Evolutionary conservation across 768 basidiomycete genomes (phyloP), one percentile per base, ranked within the genome.

Genomic region (Tricholoma furcatifolium): DNA sequence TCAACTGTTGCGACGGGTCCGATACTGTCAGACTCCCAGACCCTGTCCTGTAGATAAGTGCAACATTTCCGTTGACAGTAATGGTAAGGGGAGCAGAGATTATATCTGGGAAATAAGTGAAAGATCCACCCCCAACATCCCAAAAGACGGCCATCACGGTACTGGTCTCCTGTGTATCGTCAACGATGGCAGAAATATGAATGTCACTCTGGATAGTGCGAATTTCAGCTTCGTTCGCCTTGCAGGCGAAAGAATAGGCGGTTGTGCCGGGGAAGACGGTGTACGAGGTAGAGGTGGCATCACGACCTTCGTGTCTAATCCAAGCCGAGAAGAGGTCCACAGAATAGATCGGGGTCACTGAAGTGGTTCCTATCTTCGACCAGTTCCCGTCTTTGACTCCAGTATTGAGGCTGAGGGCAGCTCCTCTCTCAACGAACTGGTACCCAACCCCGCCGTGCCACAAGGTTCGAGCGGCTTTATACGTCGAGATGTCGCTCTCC

Each of bases 391-490:
- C 76, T 53, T 77, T 76, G 18, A 70, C 56, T 1, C 56, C 61
- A 69, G 60, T 79, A 73, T 24, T 77, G 66, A 36, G 74, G 71
- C 18, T 76, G 54, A 62, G 53, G 11, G 24, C 70, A 62, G 56
- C 76, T 74, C 81, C 82, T 51, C 17, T 31, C 9, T 17, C 23
- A 15, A 27, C 40, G 39, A 34, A 61, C 21, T 48, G 60, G 61
- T 88, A 89, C 0, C 88, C 87, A 15, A 86, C 78, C 44, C 74
- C 71, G 21, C 74, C 83, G 58, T 89, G 87, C 82, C 83, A 88
- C 27, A 89, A 68, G 2, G 81, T 72, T 6, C 62, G 62, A 2
- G 69, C 66, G 20, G 60, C 55, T 10, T 47, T 21, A 17, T 46
- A 53, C 31, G 27, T 44, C 15, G 43, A 17, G 6, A 34, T 44